Evolutionary conservation across 371 early-diverging fungal species (phyloP), one percentile per base, ranked within the genome.

Genomic region (Lichtheimia ornata): DNA sequence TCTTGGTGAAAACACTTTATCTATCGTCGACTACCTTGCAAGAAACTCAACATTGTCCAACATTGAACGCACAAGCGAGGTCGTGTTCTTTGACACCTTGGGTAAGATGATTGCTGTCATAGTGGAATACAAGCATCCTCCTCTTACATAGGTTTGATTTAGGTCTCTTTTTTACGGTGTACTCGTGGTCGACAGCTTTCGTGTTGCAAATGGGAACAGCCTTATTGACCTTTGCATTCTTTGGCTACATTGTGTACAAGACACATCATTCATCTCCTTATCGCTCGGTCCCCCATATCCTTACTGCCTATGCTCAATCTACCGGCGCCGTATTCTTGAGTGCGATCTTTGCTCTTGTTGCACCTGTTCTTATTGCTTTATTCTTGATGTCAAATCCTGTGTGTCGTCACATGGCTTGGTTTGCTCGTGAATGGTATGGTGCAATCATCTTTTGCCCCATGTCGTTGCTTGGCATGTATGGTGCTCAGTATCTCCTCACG

Each of bases 1-100:
- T 69, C 67, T 90, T 67, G 92, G 91, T 5, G 87, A 88, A 47
- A 90, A 89, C 62, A 77, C 85, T 0, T 45, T 85, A 53, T 88
- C 84, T 4, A 71, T 90, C 42, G 73, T 85, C 0, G 69, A 82
- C 6, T 74, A 87, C 59, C 61, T 92, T 49, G 77, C 84, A 22
- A 72, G 72, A 58, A 79, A 84, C 52, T 77, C 80, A 0, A 69
- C 81, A 1, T 66, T 88, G 41, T 68, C 64, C 9, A 60, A 64
- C 24, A 74, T 88, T 56, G 76, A 84, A 53, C 66, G 62, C n/a
- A 77, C 85, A 5, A 73, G 76, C 24, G 80, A 84, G 43, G 75
- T 86, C 7, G 81, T 90, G 30, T 91, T 84, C 63, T 88, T 82
- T 58, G 92, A 89, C 69, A 58, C 87, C 17, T 77, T 87, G 57